Base-by-base conservation (phyloP, 257 asterid species). In the Solanum acaule region DNA sequence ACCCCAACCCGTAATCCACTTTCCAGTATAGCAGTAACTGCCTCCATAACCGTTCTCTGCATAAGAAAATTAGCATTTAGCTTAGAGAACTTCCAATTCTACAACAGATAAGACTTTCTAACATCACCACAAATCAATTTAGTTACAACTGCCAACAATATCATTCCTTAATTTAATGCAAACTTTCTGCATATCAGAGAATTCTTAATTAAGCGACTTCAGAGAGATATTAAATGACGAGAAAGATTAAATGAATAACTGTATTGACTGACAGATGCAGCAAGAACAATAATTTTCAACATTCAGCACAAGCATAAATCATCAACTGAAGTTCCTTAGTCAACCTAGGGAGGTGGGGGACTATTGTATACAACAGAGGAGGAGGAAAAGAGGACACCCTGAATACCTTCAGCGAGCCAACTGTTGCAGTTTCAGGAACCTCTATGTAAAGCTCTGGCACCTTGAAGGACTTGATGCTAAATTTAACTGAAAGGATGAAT, bases 371-470 rank as follows among this genome's bases (percentile, higher is more conserved):
- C 82, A 75, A 20, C 18, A 22, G 31, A 75, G 49, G 6, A 37
- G 52, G 40, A 35, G 31, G 34, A 8, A 6, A 38, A 37, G 56
- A 37, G 6, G 56, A 76, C 33, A 31, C 33, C 14, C 29, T 82
- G 85, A 90, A 85, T 89, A 97, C 99, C 98, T 96, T 97, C 86
- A 97, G 93, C 33, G 98, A 94, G 89, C 99, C 98, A 83, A 97
- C 94, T 27, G 97, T 97, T 63, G 96, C 95, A 86, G 93, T 94
- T 92, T 97, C 99, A 85, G 99, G 98, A 91, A 97, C 98, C 93
- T 97, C 99, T 42, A 97, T 89, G 88, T 93, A 96, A 86, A 97
- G 95, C 91, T 97, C 99, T 20, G 99, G 99, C 90, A 97, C 97
- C 94, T 89, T 95, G 91, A 97, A 97, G 73, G 99, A 94, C 94